Evolutionary conservation across 1,139 yeast species (phyloP).

Genomic region (Saccharomyces hybrid): DNA sequence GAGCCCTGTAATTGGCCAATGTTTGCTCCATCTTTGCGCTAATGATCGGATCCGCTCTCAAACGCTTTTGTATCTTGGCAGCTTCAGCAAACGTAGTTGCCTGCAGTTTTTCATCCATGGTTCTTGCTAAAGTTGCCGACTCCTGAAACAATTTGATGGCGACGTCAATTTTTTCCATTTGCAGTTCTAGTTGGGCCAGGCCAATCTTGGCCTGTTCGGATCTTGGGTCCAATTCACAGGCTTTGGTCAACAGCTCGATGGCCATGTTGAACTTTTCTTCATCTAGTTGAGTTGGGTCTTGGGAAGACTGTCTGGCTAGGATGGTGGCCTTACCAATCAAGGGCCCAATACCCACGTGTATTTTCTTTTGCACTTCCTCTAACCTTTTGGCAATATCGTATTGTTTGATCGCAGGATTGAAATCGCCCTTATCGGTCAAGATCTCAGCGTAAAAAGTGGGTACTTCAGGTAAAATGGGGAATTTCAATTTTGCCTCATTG

Average conservation of each 20-base stretch:
- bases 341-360: conserved; percentile 77
- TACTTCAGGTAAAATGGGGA: conserved; percentile 81
- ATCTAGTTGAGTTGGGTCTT: conserved; percentile 29
- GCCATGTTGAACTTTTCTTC: conserved; percentile 47
- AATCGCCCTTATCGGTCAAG: conserved; percentile 68
- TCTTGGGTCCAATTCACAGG: conserved; percentile 73
- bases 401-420: conserved; percentile 64
- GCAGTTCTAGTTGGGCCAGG: conserved; percentile 80
- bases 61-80: conserved; percentile 64
- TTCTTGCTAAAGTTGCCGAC: conserved; percentile 72
- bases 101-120: conserved; percentile 76
- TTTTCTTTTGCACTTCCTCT: conserved; percentile 42
- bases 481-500: conserved; percentile 59
- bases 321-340: conserved; percentile 79
- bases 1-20: conserved; percentile 28
- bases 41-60: conserved; percentile 55
- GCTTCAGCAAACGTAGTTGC: conserved; percentile 89
- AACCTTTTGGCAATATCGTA: conserved; percentile 78
- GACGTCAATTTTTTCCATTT: conserved; percentile 68
- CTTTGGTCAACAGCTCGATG: conserved; percentile 58
- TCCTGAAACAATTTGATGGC: conserved; percentile 74
- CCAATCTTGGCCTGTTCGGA: conserved; percentile 81
- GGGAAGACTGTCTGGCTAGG: conserved; percentile 41
- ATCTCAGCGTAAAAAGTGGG: conserved; percentile 94
- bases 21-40: conserved; percentile 37